phyloP scores from a whole-genome alignment of 2,329 filamentous ascomycete genomes.

The Teratosphaeria viscida region DNA sequence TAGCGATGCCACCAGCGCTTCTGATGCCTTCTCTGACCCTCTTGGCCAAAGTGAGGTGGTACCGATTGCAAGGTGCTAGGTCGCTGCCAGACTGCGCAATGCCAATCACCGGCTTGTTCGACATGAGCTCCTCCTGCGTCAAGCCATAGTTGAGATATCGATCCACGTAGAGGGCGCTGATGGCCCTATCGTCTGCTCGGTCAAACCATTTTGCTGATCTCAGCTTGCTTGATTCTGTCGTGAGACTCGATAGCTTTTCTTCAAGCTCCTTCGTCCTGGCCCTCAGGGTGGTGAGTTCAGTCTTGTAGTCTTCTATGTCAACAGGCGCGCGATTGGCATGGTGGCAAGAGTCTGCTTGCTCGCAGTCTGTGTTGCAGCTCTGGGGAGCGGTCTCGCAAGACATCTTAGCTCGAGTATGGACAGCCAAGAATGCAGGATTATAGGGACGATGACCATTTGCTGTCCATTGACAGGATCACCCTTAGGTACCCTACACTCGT shows the following conservation, averaged over 20 bases:
- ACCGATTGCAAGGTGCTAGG: slow-evolving; percentile 22
- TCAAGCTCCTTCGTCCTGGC: slow-evolving; percentile 21
- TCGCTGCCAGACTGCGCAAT: slow-evolving; percentile 23
- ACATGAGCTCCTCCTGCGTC: slow-evolving; percentile 20
- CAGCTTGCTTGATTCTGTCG: slow-evolving; percentile 9
- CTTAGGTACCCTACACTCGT: not conserved
- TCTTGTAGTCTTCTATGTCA: slow-evolving; percentile 24
- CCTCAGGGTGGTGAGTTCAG: slow-evolving; percentile 17
- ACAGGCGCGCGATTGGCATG: not conserved
- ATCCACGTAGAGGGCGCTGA: slow-evolving; percentile 22
- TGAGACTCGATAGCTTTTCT: slow-evolving; percentile 15
- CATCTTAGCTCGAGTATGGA: not conserved
- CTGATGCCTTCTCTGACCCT: slow-evolving; percentile 22
- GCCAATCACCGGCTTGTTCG: slow-evolving; percentile 21
- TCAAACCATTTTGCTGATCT: slow-evolving; percentile 21
- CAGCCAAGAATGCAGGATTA: not conserved
- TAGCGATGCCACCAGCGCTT: slow-evolving; percentile 20
- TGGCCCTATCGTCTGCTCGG: slow-evolving; percentile 18
- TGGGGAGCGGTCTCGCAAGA: not conserved
- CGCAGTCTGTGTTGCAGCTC: not conserved
- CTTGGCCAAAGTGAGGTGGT: slow-evolving; percentile 19
- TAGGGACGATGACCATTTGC: not conserved
- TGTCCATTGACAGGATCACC: not conserved
- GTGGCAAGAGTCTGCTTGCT: slow-evolving; percentile 1
- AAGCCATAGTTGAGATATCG: slow-evolving; percentile 23